phyloP scores from a whole-genome alignment of 257 asterid species.

The Salvia miltiorrhiza region DNA sequence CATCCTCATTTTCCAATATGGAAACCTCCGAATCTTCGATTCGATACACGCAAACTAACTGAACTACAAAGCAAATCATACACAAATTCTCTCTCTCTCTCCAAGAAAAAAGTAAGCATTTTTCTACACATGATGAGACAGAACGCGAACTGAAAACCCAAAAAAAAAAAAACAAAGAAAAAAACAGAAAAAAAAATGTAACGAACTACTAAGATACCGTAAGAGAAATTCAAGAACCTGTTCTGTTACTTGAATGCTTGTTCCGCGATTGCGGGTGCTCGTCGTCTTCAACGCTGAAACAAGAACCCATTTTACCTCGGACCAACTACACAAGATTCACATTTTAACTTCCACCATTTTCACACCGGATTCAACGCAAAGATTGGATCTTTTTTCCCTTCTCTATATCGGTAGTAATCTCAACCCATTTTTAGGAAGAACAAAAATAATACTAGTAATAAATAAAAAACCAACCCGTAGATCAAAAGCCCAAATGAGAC shows the following conservation, averaged over 20 bases:
- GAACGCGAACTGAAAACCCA: not conserved
- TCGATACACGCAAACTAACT: not conserved
- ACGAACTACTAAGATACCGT: conserved; percentile 6
- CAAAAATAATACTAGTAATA: too few species aligned
- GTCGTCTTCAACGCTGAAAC: conserved; percentile 69
- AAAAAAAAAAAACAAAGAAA: not conserved
- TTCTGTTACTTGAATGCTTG: conserved; percentile 29
- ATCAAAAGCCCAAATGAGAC: conserved; percentile 28
- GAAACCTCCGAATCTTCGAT: not conserved
- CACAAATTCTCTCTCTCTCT: not conserved
- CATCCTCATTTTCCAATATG: not conserved
- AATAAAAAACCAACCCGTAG: conserved; percentile 12
- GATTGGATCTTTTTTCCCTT: conserved; percentile 7
- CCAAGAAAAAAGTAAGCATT: not conserved
- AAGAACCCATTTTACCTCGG: conserved; percentile 61
- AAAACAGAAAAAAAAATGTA: too few species aligned
- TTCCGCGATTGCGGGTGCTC: conserved; percentile 26
- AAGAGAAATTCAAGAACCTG: conserved; percentile 26
- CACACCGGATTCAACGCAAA: conserved; percentile 17
- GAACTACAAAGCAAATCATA: not conserved
- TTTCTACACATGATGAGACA: not conserved
- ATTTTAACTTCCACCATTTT: conserved; percentile 27
- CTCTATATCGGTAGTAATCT: conserved; percentile 14
- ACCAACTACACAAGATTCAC: conserved; percentile 38
- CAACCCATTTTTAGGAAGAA: not conserved